Base-by-base conservation (phyloP, 108 stramenopile species). In the Poteriospumella lacustris region DNA sequence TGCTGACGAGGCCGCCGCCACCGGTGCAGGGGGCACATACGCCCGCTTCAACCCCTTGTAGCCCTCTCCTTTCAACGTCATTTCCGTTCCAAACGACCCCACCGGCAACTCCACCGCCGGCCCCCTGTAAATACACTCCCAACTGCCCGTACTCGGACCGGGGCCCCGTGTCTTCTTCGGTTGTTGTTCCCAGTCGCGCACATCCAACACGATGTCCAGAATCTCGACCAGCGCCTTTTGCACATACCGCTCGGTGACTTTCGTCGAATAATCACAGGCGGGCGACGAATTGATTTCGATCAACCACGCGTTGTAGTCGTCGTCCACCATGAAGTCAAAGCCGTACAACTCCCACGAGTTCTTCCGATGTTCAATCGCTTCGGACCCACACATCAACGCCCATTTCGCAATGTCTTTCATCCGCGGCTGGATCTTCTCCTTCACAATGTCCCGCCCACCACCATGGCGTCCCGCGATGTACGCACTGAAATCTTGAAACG, bases 281-380 rank as follows among this genome's bases (percentile, higher is more conserved):
- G 89, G 89, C 78, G 85, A 87, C 56, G 85, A 82, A 67, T 89
- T 89, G 31, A 89, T 86, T 68, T 89, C 89, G 43, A 89, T 89
- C 38, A 89, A 78, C 88, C 88, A 88, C 0, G 86, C 80, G 41
- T 69, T 67, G 39, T 78, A 44, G 33, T 80, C 39, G 33, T 81
- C 82, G 76, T 89, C 88, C 38, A 89, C 44, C 89, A 89, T 89
- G 78, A 88, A 88, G 75, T 89, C 89, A 58, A 79, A 87, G 29
- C 88, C 88, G 58, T 85, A 89, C 0, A 89, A 75, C 80, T 89
- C 88, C 84, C 87, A 89, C 36, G 84, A 85, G 64, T 88, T 83
- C 64, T 86, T 79, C 67, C 87, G 86, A 75, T 82, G 76, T 41
- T 85, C 86, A 2, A 87, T 76, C 33, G 75, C 2, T 41, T 88